A percentile compares a stretch with the other conserved stretches of the same genome.
Evolutionary conservation across 495 filamentous ascomycete genomes (phyloP).

Genomic region (Podospora conica): DNA sequence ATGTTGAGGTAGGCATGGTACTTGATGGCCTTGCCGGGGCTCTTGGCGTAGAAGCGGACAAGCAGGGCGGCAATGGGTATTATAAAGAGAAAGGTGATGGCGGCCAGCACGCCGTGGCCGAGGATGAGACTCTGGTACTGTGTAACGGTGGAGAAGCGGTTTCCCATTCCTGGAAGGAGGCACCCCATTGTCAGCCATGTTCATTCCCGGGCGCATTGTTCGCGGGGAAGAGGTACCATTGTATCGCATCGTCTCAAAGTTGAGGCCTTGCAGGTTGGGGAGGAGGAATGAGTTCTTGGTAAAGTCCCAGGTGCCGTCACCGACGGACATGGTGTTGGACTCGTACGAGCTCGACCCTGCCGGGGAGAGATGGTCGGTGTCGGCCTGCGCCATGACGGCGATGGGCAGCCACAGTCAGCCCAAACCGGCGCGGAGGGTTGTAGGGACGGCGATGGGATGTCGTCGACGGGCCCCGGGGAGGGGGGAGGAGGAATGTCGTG

Average conservation of each 20-base stretch:
- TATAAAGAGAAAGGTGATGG: constrained; percentile 80
- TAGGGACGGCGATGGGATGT: neutral
- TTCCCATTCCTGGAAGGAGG: constrained; percentile 70
- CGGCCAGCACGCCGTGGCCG: constrained; percentile 78
- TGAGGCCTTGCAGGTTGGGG: constrained; percentile 78
- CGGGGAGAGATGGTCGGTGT: constrained; percentile 55
- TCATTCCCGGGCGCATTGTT: neutral
- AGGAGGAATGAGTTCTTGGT: constrained; percentile 79
- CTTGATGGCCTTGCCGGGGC: constrained; percentile 61
- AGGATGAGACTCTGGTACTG: constrained; percentile 74
- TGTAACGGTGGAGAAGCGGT: constrained; percentile 68
- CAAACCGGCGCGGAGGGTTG: constrained; percentile 2
- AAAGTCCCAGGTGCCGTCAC: constrained; percentile 89
- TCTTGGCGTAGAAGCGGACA: constrained; percentile 59
- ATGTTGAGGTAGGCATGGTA: constrained; percentile 83
- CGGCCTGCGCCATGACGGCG: constrained; percentile 46
- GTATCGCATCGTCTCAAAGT: constrained; percentile 91
- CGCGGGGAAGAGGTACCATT: constrained; percentile 56
- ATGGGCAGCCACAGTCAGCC: constrained; percentile 9
- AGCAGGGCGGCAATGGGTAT: constrained; percentile 73
- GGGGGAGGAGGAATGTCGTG: constrained; percentile 3
- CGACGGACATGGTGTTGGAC: constrained; percentile 77
- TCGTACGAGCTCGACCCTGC: constrained; percentile 77
- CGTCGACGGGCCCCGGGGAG: neutral
- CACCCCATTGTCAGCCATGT: constrained; percentile 6